A percentile compares a stretch with the other conserved stretches of the same genome.
These are phyloP conservation scores for Marchantia polymorpha DNA, from an alignment of 225 moss, liverwort and hornwort genomes.

Conservation along the genomic window DNA sequence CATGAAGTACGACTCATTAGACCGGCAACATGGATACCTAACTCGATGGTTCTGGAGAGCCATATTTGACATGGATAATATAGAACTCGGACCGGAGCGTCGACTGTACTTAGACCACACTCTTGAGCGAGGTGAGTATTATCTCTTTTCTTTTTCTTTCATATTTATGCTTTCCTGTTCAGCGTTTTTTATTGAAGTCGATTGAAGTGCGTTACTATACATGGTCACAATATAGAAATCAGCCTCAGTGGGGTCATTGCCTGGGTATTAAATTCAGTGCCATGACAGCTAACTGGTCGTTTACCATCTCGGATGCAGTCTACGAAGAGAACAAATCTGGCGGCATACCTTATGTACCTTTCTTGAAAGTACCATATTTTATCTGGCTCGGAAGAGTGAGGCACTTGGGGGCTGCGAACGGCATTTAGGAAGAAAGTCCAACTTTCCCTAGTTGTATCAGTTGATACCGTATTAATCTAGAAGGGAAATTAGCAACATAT, in stretches of 20 bases:
- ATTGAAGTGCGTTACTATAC: no score
- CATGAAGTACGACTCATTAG: conserved; percentile 61
- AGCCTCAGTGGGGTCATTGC: no score
- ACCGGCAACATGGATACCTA: conserved; percentile 76
- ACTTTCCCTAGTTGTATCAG: not conserved
- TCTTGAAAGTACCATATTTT: conserved; percentile 73
- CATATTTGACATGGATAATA: conserved; percentile 81
- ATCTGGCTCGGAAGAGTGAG: conserved; percentile 68
- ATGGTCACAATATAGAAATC: not conserved
- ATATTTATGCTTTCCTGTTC: no score
- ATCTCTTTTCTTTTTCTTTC: not conserved
- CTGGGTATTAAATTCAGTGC: no score
- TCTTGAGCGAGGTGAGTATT: conserved; percentile 59
- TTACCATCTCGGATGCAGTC: conserved; percentile 50
- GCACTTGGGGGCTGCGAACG: conserved; percentile 18
- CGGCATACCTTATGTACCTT: conserved; percentile 76
- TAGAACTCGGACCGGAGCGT: conserved; percentile 78
- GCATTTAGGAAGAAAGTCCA: conserved; percentile 13
- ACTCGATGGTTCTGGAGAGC: conserved; percentile 97
- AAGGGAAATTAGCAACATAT: not conserved
- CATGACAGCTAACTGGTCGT: not conserved
- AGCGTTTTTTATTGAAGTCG: no score
- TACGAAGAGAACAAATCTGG: conserved; percentile 70
- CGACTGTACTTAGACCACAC: conserved; percentile 72
- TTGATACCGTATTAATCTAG: not conserved